A percentile compares a stretch with the other conserved stretches of the same genome.
Conservation (phyloP, 2,329 filamentous ascomycete genomes). For the Penicillium rolfsii region DNA sequence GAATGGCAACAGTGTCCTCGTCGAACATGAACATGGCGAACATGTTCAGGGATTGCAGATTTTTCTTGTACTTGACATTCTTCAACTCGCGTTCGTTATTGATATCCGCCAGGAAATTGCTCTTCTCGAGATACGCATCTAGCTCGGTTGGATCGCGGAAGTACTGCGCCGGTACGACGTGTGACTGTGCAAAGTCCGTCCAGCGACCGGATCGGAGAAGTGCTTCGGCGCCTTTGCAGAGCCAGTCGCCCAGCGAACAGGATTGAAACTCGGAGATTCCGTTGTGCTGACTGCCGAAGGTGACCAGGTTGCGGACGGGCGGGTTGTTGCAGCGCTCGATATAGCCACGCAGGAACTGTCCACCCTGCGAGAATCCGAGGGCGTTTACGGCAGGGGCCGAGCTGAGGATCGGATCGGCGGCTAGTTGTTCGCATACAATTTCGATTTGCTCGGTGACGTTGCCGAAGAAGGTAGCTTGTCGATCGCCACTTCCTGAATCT, state of each 20-base stretch:
- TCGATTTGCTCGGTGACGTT: constrained; percentile 80
- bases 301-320: constrained; percentile 76
- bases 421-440: constrained; percentile 75
- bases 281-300: constrained; percentile 89
- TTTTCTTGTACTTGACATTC: constrained; percentile 72
- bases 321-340: constrained; percentile 82
- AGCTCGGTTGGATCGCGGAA: constrained; percentile 74
- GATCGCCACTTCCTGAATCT: constrained; percentile 69
- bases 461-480: constrained; percentile 84
- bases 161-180: constrained; percentile 91
- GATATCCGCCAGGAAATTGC: constrained; percentile 90
- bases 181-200: constrained; percentile 74
- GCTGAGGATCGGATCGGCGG: constrained; percentile 75
- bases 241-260: constrained; percentile 71
- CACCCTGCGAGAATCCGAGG: constrained; percentile 92
- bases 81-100: constrained; percentile 85
- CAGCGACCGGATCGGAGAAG: constrained; percentile 81
- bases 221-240: constrained; percentile 79
- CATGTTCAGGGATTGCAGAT: constrained; percentile 70
- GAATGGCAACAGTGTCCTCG: constrained; percentile 81
- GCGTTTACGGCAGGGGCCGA: constrained; percentile 85
- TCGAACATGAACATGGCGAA: constrained; percentile 91
- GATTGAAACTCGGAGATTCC: constrained; percentile 82
- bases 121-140: constrained; percentile 73
- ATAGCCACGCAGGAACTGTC: constrained; percentile 91